Conservation (phyloP, 257 asterid species). For the Penstemon eatonii region DNA sequence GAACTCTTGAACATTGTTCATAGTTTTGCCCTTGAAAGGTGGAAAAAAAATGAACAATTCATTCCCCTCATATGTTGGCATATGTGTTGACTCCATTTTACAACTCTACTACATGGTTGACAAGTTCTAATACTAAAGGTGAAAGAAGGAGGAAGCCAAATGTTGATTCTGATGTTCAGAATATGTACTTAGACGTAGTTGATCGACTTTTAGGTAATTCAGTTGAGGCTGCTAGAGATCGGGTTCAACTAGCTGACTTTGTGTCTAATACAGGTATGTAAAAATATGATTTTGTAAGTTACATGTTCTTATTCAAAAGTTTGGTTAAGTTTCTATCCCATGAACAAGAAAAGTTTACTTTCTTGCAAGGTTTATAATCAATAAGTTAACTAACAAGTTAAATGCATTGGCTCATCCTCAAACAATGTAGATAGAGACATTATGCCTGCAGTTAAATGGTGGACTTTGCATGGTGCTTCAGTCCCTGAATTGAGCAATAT, state of each 20-base stretch:
- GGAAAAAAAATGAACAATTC: slow-evolving; percentile 5
- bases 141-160: slow-evolving; percentile 8
- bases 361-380: background rate
- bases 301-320: too few relatives aligned
- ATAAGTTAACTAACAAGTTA: background rate
- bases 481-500: background rate
- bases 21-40: background rate
- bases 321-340: too few relatives aligned
- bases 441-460: slow-evolving; percentile 15
- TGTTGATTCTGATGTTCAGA: slow-evolving; percentile 6
- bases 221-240: too few relatives aligned
- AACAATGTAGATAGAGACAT: slow-evolving; percentile 9
- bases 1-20: slow-evolving; percentile 4
- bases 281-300: too few relatives aligned
- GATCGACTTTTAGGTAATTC: too few relatives aligned
- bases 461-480: slow-evolving; percentile 14
- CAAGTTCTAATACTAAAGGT: background rate
- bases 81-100: slow-evolving; percentile 17
- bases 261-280: too few relatives aligned
- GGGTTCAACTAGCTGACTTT: too few relatives aligned
- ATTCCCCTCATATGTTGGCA: background rate
- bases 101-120: background rate
- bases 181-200: background rate
- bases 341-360: too few relatives aligned
- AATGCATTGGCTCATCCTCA: slow-evolving; percentile 8